Evolutionary conservation across 139 green algal species (phyloP).

Genomic region (Volvox africanus): DNA sequence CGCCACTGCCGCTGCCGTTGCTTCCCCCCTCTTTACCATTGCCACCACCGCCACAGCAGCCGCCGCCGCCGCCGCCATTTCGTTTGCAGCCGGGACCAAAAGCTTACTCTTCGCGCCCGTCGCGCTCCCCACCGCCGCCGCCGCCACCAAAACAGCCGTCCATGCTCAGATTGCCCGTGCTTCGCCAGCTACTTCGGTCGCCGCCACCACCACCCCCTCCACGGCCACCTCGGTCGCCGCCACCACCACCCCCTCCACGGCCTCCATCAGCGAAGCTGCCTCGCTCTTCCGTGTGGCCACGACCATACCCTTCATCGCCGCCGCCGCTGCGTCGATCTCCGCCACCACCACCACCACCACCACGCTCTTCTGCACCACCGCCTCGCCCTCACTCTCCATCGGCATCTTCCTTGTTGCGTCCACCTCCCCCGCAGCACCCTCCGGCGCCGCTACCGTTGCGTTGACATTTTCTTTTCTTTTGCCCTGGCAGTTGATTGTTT

Average conservation of each 20-base stretch:
- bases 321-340: neutral
- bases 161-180: neutral
- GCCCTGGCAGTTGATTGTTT: no score
- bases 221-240: neutral
- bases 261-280: neutral
- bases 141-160: neutral
- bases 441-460: no score
- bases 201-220: neutral
- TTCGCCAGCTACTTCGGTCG: neutral
- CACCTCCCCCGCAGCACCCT: neutral
- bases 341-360: neutral
- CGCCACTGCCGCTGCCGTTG: no score
- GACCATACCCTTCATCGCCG: neutral
- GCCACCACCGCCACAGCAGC: no score
- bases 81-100: no score
- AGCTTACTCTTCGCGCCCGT: no score
- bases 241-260: neutral
- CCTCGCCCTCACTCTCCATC: neutral
- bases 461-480: no score
- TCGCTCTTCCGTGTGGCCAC: neutral
- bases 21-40: no score
- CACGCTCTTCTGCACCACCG: neutral
- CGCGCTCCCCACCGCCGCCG: neutral
- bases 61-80: no score
- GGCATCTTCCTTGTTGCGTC: neutral